Conservation (phyloP, 345 rosid species). For the Citrus inodora region DNA sequence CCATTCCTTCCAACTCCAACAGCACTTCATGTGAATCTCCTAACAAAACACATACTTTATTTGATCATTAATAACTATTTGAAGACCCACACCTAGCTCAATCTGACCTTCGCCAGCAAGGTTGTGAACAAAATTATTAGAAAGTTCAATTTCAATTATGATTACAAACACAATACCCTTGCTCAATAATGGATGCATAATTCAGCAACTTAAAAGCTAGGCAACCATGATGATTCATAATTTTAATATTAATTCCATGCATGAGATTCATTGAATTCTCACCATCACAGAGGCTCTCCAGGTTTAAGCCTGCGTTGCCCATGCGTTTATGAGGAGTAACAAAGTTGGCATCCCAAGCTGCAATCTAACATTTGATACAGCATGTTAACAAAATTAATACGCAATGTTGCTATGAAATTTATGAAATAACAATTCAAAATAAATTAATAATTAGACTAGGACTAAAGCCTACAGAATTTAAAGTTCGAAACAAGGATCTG, state of each 20-base stretch:
- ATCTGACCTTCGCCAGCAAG: neutral
- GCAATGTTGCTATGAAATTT: neutral
- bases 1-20: slow-evolving; percentile 93
- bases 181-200: neutral
- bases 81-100: neutral
- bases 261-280: slow-evolving; percentile 25
- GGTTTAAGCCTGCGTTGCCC: slow-evolving; percentile 68
- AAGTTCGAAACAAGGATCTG: neutral
- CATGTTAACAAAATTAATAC: slow-evolving; percentile 1
- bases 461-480: neutral
- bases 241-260: neutral
- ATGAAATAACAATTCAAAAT: neutral
- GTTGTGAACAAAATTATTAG: neutral
- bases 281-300: slow-evolving; percentile 78
- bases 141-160: neutral
- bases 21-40: slow-evolving; percentile 66
- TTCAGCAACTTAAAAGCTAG: neutral
- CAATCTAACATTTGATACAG: slow-evolving; percentile 49
- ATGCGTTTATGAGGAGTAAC: slow-evolving; percentile 93
- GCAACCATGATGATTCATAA: neutral
- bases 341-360: slow-evolving; percentile 99
- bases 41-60: slow-evolving; percentile 25
- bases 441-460: neutral
- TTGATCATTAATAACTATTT: slow-evolving; percentile 1
- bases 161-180: neutral